These are phyloP conservation scores for carrot (Daucus carota) DNA, from an alignment of 129 eudicot genomes.

Conservation along the genomic window DNA sequence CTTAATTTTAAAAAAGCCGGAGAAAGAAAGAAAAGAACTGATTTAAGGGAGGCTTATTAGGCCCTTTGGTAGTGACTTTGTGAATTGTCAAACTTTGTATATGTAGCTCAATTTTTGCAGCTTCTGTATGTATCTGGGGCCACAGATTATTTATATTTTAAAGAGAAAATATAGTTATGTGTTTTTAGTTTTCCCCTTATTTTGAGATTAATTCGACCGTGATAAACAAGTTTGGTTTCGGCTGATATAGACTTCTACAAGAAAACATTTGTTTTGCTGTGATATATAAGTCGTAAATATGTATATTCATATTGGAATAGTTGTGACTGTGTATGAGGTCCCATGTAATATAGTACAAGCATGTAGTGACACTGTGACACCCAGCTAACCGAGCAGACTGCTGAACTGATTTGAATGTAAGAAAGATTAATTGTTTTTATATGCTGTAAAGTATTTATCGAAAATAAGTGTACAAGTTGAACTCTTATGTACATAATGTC, in stretches of 20 bases:
- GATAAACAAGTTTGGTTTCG: not conserved
- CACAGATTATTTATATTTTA: constrained; percentile 9
- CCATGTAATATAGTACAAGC: too few relatives aligned
- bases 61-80: constrained; percentile 17
- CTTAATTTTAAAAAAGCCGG: constrained; percentile 23
- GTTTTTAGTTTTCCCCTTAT: not conserved
- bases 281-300: too few relatives aligned
- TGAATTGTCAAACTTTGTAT: constrained; percentile 24
- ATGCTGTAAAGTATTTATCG: too few relatives aligned
- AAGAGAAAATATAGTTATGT: not conserved
- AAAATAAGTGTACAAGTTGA: too few relatives aligned
- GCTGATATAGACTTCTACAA: not conserved
- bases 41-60: constrained; percentile 21
- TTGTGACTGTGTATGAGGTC: too few relatives aligned
- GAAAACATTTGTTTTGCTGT: too few relatives aligned
- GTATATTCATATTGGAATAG: too few relatives aligned
- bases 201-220: not conserved
- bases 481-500: too few relatives aligned
- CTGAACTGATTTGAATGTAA: too few relatives aligned
- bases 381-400: too few relatives aligned
- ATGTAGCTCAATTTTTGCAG: constrained; percentile 26
- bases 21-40: constrained; percentile 11
- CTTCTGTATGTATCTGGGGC: constrained; percentile 30
- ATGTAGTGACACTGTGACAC: too few relatives aligned
- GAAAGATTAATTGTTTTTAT: too few relatives aligned